Conservation (phyloP, 495 filamentous ascomycete genomes). For the Penicillium subrubescens region DNA sequence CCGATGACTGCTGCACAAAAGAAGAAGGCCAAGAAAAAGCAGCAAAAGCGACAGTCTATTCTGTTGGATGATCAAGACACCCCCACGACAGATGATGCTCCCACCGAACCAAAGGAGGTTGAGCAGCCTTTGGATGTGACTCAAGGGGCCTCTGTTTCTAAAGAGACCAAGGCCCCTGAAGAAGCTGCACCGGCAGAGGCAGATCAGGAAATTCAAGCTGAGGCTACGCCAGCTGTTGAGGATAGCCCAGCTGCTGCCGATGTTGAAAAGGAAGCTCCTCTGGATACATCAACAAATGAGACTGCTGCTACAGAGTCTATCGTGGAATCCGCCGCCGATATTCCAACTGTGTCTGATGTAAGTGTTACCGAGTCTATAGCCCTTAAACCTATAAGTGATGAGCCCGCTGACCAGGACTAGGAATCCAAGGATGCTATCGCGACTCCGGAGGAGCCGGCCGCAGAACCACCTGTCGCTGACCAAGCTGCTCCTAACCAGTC, state of each 20-base stretch:
- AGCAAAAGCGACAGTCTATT: constrained; percentile 19
- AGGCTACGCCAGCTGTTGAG: constrained; percentile 4
- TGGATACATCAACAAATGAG: neutral
- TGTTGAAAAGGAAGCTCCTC: neutral
- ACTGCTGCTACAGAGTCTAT: neutral
- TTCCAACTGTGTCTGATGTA: neutral
- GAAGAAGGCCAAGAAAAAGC: constrained; percentile 44
- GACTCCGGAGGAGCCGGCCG: neutral
- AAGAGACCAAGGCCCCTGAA: neutral
- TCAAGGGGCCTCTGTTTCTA: neutral
- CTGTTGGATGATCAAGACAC: constrained; percentile 11
- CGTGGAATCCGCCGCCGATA: neutral
- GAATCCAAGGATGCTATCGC: neutral
- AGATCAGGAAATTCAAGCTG: neutral
- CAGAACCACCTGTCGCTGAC: neutral
- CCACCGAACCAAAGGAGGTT: constrained; percentile 18
- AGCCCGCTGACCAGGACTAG: neutral
- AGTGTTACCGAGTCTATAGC: neutral
- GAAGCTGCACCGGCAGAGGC: neutral
- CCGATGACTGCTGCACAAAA: constrained; percentile 30
- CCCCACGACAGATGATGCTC: constrained; percentile 13
- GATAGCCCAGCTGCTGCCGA: neutral
- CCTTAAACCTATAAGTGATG: neutral
- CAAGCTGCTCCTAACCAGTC: neutral
- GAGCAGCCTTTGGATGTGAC: neutral